Evolutionary conservation across 768 basidiomycete species (phyloP), one percentile per base, ranked within the genome.

Genomic region (Hebeloma cylindrosporum): DNA sequence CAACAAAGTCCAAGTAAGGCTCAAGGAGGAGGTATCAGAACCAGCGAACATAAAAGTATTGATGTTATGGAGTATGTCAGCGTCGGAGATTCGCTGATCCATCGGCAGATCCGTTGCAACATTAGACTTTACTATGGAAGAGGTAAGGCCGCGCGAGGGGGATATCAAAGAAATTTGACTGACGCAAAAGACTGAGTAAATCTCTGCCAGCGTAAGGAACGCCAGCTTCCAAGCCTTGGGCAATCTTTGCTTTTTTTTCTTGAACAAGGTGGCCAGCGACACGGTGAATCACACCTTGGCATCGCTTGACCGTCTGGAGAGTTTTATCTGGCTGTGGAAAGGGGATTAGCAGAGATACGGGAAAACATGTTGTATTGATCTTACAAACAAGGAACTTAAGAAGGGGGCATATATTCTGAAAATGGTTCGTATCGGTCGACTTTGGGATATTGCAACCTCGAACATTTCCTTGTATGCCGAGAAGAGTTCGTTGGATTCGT

Each of bases 11-110:
- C 93, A 96, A 0, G 88, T 88, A 32, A 95, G 66, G 4, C 84
- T 77, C 21, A 93, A 78, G 2, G 88, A 87, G 8, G 85, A 85
- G 0, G 91, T 90, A 57, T 94, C 91, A 9, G 92, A 89, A 3
- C 93, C 93, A 16, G 87, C 90, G 60, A 93, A 91, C 74, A 93
- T 81, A 62, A 94, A 88, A 0, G 91, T 93, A 54, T 88, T 90
- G 63, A 94, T 83, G 47, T 83, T 92, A 57, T 89, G 72, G 8
- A 93, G 72, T 39, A 94, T 83, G 56, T 95, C 93, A 22, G 86
- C 82, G 58, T 96, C 93, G 0, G 91, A 86, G 52, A 95, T 82
- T 26, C 83, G 78, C 50, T 85, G 80, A 37, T 85, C 82, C 0
- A 70, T 69, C 23, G 81, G 73, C 11, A 89, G 68, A 48, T 92